Evolutionary conservation across 2,329 filamentous ascomycete genomes (phyloP).

Genomic region (Fusarium sp.): DNA sequence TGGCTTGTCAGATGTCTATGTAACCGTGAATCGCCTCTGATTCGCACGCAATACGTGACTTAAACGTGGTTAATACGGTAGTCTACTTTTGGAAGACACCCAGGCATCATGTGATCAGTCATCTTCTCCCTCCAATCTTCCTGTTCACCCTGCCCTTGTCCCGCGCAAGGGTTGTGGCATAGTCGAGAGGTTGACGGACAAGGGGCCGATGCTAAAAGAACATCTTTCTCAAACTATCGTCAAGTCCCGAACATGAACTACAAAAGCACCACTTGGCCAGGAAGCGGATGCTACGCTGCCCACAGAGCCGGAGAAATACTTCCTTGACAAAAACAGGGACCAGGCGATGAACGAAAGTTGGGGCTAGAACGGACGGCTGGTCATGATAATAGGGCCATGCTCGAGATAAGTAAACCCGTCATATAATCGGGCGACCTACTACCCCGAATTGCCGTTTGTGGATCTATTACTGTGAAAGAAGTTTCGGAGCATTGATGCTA

Average conservation of each 20-base stretch:
- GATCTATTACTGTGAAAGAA: not conserved
- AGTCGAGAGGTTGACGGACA: not conserved
- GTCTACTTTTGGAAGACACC: not conserved
- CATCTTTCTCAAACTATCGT: not conserved
- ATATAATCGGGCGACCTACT: conserved; percentile 10
- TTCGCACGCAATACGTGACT: conserved; percentile 16
- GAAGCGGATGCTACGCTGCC: not conserved
- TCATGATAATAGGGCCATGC: conserved; percentile 1
- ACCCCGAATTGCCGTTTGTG: not conserved
- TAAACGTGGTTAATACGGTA: not conserved
- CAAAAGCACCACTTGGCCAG: conserved; percentile 9
- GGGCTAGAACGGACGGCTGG: not conserved
- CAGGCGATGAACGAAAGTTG: not conserved
- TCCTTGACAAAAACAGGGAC: not conserved
- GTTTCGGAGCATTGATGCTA: not conserved
- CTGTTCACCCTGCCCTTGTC: not conserved
- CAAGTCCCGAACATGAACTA: conserved; percentile 8
- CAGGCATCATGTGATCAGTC: conserved; percentile 16
- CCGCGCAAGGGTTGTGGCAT: conserved; percentile 1
- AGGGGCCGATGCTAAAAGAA: not conserved
- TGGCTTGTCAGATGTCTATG: conserved; percentile 16
- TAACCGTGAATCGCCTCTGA: conserved; percentile 10
- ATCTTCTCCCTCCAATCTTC: not conserved
- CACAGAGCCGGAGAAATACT: not conserved
- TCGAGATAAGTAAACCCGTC: conserved; percentile 5